Evolutionary conservation across 106 monocot species (phyloP).

Genomic region (Dactylorhiza incarnata): DNA sequence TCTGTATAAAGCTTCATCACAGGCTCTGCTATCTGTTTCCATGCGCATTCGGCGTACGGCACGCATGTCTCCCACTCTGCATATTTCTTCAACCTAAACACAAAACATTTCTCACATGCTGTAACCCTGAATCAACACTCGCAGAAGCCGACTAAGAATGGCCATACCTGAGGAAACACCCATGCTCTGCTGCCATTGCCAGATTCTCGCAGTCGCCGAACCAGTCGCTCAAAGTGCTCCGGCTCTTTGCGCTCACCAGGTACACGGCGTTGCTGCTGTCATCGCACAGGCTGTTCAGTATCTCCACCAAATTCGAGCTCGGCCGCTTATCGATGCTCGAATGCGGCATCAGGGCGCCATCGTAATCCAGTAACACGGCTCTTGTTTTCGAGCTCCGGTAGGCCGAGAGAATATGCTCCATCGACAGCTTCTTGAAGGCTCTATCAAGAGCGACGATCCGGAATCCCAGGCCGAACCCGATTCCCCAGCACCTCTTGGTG

Average conservation of each 20-base stretch:
- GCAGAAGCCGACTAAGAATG: background rate
- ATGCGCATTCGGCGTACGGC: constrained; percentile 1
- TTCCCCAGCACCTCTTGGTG: constrained; percentile 25
- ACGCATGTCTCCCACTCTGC: constrained; percentile 8
- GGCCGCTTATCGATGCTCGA: constrained; percentile 36
- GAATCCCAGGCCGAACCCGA: constrained; percentile 30
- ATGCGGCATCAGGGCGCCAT: constrained; percentile 46
- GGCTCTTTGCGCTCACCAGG: constrained; percentile 33
- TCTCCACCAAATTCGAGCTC: constrained; percentile 18
- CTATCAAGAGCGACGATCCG: constrained; percentile 41
- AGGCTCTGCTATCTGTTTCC: constrained; percentile 11
- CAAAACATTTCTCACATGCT: background rate
- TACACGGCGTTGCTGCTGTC: constrained; percentile 36
- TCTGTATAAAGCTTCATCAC: constrained; percentile 11
- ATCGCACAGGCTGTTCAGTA: constrained; percentile 28
- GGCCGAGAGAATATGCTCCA: constrained; percentile 35
- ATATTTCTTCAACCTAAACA: constrained; percentile 5
- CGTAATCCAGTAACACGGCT: constrained; percentile 41
- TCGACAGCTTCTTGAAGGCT: constrained; percentile 38
- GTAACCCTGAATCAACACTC: background rate
- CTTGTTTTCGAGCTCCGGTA: constrained; percentile 27
- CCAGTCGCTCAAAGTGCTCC: constrained; percentile 31
- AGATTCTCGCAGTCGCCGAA: constrained; percentile 35
- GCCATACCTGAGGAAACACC: constrained; percentile 33
- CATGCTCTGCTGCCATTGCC: constrained; percentile 39